These are phyloP conservation scores for Entomortierella lignicola DNA, from an alignment of 192 early-diverging fungal species.

Conservation along the genomic window DNA sequence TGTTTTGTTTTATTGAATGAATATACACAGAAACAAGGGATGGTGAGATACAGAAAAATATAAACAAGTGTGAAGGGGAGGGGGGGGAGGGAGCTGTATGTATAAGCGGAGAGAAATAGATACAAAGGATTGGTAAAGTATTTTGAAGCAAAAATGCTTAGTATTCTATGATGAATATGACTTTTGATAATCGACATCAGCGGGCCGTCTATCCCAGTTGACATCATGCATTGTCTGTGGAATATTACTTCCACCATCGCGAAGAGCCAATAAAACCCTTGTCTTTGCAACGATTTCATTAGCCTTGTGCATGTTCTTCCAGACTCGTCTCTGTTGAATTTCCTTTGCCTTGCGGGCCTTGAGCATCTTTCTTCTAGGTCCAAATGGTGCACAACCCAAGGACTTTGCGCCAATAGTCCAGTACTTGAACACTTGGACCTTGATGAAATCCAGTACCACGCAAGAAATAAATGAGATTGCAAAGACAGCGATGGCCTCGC, in stretches of 20 bases:
- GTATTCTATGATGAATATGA: background rate
- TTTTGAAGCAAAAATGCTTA: too few relatives aligned
- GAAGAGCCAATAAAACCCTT: constrained; percentile 30
- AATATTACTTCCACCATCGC: constrained; percentile 16
- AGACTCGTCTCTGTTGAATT: constrained; percentile 22
- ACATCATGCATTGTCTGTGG: constrained; percentile 30
- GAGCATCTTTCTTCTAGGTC: constrained; percentile 29
- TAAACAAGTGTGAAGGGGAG: constrained; percentile 11
- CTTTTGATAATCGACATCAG: background rate
- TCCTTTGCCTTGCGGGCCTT: constrained; percentile 6
- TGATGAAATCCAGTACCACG: constrained; percentile 73
- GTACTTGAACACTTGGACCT: constrained; percentile 60
- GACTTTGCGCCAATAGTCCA: constrained; percentile 28
- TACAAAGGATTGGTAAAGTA: too few relatives aligned
- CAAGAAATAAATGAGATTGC: constrained; percentile 67
- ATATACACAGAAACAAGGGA: background rate
- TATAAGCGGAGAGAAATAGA: background rate
- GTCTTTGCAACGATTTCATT: constrained; percentile 29
- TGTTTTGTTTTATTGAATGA: background rate
- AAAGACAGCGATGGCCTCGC: constrained; percentile 62
- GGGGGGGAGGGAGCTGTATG: background rate
- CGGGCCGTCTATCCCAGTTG: constrained; percentile 30
- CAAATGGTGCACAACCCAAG: constrained; percentile 37
- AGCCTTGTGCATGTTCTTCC: constrained; percentile 24
- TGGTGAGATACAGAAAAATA: constrained; percentile 23